These are phyloP conservation scores for Arachnomyces sp. DNA, from an alignment of 2,329 filamentous ascomycete genomes.

Conservation along the genomic window DNA sequence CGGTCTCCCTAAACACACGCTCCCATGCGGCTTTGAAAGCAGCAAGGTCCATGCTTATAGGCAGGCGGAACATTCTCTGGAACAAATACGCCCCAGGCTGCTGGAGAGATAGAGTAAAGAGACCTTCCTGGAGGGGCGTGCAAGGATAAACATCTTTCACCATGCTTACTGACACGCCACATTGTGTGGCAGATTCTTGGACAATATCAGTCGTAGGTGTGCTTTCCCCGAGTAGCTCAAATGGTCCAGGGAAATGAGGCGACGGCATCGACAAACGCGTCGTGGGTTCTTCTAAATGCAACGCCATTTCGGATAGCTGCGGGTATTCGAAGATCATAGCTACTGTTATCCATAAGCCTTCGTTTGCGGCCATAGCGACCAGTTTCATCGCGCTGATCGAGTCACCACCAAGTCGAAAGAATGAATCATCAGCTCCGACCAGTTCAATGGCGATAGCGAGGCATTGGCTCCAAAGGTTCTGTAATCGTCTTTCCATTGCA, in stretches of 20 bases:
- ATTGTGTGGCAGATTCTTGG: too few species aligned
- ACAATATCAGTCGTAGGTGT: too few species aligned
- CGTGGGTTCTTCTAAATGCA: too few species aligned
- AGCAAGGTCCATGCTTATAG: constrained; percentile 6
- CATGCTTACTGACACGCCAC: constrained; percentile 12
- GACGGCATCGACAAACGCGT: too few species aligned
- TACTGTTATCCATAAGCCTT: not conserved
- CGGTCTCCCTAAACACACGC: constrained; percentile 8
- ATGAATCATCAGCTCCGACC: constrained; percentile 21
- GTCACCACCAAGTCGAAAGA: constrained; percentile 33
- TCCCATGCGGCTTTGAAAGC: constrained; percentile 8
- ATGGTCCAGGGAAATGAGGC: too few species aligned
- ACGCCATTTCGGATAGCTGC: too few species aligned
- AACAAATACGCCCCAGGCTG: constrained; percentile 5
- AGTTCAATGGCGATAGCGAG: too few species aligned
- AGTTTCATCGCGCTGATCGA: constrained; percentile 31
- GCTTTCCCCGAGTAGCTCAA: too few species aligned
- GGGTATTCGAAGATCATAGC: constrained; percentile 3
- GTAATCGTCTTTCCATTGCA: too few species aligned
- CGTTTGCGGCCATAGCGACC: not conserved
- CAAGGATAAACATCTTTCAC: constrained; percentile 34
- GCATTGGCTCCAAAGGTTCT: too few species aligned
- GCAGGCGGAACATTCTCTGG: constrained; percentile 10
- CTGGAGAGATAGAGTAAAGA: constrained; percentile 4
- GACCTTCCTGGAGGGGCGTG: constrained; percentile 12